These are phyloP conservation scores for Colletotrichum tabaci DNA, from an alignment of 2,329 filamentous ascomycete genomes.

Conservation along the genomic window DNA sequence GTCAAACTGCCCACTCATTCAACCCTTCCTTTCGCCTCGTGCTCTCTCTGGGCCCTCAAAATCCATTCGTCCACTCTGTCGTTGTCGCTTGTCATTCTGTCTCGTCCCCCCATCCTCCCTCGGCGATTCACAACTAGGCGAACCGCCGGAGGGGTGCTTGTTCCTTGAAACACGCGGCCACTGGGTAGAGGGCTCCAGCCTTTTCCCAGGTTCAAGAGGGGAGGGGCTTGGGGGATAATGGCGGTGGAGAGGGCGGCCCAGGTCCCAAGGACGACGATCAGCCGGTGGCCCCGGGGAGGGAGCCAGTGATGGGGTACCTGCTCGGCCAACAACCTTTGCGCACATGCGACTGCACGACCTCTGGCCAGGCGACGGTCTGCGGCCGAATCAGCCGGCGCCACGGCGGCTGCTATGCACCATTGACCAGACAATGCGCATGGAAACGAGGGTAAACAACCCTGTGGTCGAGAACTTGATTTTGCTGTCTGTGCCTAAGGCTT, in stretches of 20 bases:
- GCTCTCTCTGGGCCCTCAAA: constrained; percentile 20
- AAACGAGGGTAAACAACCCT: constrained; percentile 15
- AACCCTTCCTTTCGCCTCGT: constrained; percentile 23
- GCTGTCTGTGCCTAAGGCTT: background rate
- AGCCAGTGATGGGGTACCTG: constrained; percentile 14
- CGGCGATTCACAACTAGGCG: constrained; percentile 20
- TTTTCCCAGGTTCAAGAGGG: constrained; percentile 6
- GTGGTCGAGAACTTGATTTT: constrained; percentile 13
- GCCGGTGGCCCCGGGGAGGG: constrained; percentile 13
- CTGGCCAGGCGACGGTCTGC: background rate
- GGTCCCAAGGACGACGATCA: constrained; percentile 40
- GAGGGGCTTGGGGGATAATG: background rate
- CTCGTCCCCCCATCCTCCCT: background rate
- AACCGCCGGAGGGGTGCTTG: constrained; percentile 20
- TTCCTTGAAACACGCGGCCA: constrained; percentile 38
- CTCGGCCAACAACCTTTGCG: constrained; percentile 10
- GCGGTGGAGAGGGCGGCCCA: background rate
- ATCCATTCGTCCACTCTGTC: constrained; percentile 15
- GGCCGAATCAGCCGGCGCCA: constrained; percentile 5
- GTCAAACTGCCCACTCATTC: background rate
- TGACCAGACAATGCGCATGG: constrained; percentile 12
- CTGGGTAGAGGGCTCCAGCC: constrained; percentile 34
- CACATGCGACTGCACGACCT: constrained; percentile 14
- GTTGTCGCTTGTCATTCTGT: constrained; percentile 16
- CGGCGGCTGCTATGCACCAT: constrained; percentile 28